These are phyloP conservation scores for Epithemia pelagica DNA, from an alignment of 108 stramenopile genomes.

Conservation along the genomic window DNA sequence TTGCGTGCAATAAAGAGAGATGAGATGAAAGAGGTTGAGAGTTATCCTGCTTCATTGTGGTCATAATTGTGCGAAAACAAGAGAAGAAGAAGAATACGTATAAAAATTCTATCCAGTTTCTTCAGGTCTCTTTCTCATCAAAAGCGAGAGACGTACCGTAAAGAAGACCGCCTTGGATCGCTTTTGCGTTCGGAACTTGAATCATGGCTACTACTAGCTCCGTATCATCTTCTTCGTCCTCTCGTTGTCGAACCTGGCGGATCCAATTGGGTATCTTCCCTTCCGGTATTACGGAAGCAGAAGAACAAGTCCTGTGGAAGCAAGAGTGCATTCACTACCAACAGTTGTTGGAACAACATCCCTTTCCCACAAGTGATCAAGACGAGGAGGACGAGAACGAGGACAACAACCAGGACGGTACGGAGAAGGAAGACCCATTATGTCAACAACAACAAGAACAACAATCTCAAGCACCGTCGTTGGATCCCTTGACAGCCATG, in stretches of 20 bases:
- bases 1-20: too few species aligned
- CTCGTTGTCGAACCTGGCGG: neutral
- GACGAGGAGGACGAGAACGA: neutral
- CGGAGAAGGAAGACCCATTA: neutral
- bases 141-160: too few species aligned
- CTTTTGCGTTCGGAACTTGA: too few species aligned
- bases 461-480: neutral
- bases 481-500: conserved; percentile 61
- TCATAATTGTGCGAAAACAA: too few species aligned
- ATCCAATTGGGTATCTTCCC: neutral
- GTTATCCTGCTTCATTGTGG: too few species aligned
- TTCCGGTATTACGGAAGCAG: neutral
- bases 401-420: neutral
- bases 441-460: neutral
- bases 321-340: neutral
- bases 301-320: neutral
- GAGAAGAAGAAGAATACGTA: too few species aligned
- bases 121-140: too few species aligned
- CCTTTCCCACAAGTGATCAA: neutral
- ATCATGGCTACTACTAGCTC: too few species aligned
- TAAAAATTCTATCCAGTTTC: too few species aligned
- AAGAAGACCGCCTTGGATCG: too few species aligned
- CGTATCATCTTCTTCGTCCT: too few species aligned
- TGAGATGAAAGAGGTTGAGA: too few species aligned
- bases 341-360: neutral